phyloP scores from a whole-genome alignment of 2,329 filamentous ascomycete species.

The Pyrenochaeta sp. region DNA sequence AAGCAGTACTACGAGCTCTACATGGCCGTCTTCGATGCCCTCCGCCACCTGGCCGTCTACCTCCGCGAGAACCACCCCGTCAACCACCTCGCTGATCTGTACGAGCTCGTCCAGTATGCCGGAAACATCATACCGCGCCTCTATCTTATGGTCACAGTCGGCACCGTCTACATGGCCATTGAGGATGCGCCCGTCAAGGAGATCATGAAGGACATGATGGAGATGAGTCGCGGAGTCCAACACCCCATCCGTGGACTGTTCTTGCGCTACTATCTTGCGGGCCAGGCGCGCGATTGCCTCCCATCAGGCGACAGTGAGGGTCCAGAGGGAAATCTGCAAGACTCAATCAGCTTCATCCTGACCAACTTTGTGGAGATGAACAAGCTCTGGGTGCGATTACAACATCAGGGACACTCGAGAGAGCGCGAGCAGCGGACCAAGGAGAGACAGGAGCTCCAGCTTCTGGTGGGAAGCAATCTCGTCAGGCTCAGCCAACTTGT shows the following conservation, averaged over 20 bases:
- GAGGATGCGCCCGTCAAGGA: constrained; percentile 98
- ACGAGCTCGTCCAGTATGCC: constrained; percentile 97
- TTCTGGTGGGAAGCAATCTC: constrained; percentile 95
- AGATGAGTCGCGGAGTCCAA: constrained; percentile 98
- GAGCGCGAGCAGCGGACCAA: constrained; percentile 93
- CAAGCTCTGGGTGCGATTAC: constrained; percentile 96
- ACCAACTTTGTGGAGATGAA: constrained; percentile 99
- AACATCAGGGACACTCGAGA: constrained; percentile 95
- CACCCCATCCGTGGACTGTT: constrained; percentile 96
- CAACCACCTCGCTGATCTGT: constrained; percentile 96
- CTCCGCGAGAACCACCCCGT: constrained; percentile 96
- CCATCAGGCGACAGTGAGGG: constrained; percentile 85
- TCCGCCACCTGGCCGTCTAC: constrained; percentile 95
- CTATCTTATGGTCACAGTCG: constrained; percentile 99
- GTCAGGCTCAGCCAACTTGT: constrained; percentile 94
- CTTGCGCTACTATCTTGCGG: constrained; percentile 92
- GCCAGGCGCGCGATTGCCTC: constrained; percentile 89
- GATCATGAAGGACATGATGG: constrained; percentile 99
- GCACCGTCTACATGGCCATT: constrained; percentile 98
- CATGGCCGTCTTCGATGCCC: constrained; percentile 97
- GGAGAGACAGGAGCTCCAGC: constrained; percentile 92
- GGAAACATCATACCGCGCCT: constrained; percentile 96
- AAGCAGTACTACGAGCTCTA: constrained; percentile 99
- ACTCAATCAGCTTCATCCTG: constrained; percentile 96
- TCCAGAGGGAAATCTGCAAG: constrained; percentile 92